Evolutionary conservation across 2,329 filamentous ascomycete species (phyloP).

Genomic region (Didymella pinodella): DNA sequence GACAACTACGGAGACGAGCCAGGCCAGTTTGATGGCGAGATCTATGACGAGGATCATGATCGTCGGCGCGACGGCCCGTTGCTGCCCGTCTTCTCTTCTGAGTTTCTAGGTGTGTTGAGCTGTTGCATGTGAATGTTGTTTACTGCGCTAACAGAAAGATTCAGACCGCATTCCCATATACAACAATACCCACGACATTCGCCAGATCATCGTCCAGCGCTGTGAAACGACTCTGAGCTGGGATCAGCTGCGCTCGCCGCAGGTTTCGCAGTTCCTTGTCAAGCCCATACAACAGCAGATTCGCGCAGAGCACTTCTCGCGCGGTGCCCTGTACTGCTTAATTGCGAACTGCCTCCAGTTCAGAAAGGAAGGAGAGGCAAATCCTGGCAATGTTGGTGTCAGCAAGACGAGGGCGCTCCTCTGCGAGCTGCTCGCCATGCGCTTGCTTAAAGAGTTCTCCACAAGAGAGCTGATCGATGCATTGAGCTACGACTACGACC

Average conservation of each 20-base stretch:
- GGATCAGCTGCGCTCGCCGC: conserved; percentile 95
- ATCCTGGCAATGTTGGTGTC: conserved; percentile 83
- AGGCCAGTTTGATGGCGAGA: conserved; percentile 40
- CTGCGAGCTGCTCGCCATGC: conserved; percentile 89
- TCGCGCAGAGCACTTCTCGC: conserved; percentile 79
- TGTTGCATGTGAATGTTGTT: conserved; percentile 22
- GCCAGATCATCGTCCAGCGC: conserved; percentile 80
- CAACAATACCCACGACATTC: conserved; percentile 87
- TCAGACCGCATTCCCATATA: conserved; percentile 89
- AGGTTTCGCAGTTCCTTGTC: conserved; percentile 92
- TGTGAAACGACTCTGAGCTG: conserved; percentile 93
- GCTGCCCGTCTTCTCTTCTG: conserved; percentile 52
- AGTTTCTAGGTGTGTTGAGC: conserved; percentile 45
- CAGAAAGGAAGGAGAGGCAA: conserved; percentile 81
- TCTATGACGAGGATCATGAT: conserved; percentile 42
- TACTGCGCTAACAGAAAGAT: conserved; percentile 34
- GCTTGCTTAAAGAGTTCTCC: conserved; percentile 86
- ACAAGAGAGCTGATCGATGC: conserved; percentile 93
- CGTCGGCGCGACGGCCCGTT: conserved; percentile 45
- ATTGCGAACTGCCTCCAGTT: conserved; percentile 96
- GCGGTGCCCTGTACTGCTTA: conserved; percentile 86
- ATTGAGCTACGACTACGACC: conserved; percentile 93
- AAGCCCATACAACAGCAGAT: conserved; percentile 96
- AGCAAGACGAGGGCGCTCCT: conserved; percentile 86
- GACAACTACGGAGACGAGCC: conserved; percentile 31